phyloP scores from a whole-genome alignment of 495 filamentous ascomycete genomes.

The Talaromyces trachyspermus region DNA sequence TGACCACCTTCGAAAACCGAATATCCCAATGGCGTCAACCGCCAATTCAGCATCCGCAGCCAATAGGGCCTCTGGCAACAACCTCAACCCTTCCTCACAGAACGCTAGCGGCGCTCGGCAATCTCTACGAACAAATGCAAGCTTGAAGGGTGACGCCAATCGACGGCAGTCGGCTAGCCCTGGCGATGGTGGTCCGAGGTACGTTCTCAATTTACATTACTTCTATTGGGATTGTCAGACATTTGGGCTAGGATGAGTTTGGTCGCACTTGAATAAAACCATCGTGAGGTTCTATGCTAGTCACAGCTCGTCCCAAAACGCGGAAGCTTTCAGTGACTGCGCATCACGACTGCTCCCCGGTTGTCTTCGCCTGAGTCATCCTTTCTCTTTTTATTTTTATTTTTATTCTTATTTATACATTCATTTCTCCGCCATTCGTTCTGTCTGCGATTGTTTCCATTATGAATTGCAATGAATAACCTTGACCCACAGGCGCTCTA shows the following conservation, averaged over 20 bases:
- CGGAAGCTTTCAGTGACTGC: background rate
- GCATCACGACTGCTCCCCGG: background rate
- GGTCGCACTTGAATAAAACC: no score
- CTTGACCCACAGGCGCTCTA: constrained; percentile 32
- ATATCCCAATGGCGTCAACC: constrained; percentile 40
- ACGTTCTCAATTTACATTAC: constrained; percentile 17
- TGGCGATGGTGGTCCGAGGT: constrained; percentile 50
- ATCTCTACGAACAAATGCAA: constrained; percentile 45
- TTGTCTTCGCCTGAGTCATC: background rate
- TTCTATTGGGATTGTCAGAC: background rate
- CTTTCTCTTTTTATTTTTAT: background rate
- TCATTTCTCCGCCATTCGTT: no score
- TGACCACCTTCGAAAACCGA: constrained; percentile 1
- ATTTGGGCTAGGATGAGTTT: no score
- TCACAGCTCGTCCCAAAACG: background rate
- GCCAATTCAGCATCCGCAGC: constrained; percentile 34
- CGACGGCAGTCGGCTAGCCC: constrained; percentile 53
- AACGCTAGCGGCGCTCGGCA: constrained; percentile 29
- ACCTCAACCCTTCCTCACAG: constrained; percentile 24
- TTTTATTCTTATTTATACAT: constrained; percentile 13
- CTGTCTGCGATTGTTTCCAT: no score
- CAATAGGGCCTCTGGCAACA: constrained; percentile 45
- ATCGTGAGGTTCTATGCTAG: no score
- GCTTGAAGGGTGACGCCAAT: constrained; percentile 41
- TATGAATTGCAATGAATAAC: constrained; percentile 15